A percentile compares a stretch with the other conserved stretches of the same genome.
These are phyloP conservation scores for Penicillium salamii DNA, from an alignment of 495 filamentous ascomycete genomes.

Conservation along the genomic window DNA sequence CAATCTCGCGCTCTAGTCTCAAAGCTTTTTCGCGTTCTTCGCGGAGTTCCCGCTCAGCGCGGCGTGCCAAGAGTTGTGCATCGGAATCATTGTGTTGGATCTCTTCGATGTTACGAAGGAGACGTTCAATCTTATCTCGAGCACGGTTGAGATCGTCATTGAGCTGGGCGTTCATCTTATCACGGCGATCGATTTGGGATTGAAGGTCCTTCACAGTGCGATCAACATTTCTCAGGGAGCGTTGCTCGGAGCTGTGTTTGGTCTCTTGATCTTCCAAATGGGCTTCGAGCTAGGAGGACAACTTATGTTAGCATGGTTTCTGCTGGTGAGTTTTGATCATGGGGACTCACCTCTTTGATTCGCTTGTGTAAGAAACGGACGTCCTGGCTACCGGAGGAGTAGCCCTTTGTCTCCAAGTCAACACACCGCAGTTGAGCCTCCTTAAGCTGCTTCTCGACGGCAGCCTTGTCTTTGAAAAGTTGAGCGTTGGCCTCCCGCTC, in stretches of 20 bases:
- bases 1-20: constrained; percentile 83
- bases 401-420: constrained; percentile 95
- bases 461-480: constrained; percentile 89
- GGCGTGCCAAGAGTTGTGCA: constrained; percentile 72
- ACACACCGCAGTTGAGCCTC: constrained; percentile 87
- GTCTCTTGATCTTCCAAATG: constrained; percentile 82
- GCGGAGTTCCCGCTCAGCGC: constrained; percentile 84
- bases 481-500: constrained; percentile 82
- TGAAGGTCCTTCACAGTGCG: constrained; percentile 92
- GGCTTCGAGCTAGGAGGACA: constrained; percentile 71
- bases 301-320: constrained; percentile 14
- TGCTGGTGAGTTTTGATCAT: background rate
- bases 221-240: constrained; percentile 89
- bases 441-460: constrained; percentile 84
- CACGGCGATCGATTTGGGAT: constrained; percentile 85
- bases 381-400: constrained; percentile 89
- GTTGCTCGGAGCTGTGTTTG: constrained; percentile 72
- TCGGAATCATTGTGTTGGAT: constrained; percentile 80
- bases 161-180: constrained; percentile 77
- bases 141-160: constrained; percentile 76
- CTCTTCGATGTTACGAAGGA: constrained; percentile 88
- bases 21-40: constrained; percentile 85
- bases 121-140: constrained; percentile 84
- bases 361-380: constrained; percentile 92
- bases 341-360: constrained; percentile 80